A percentile compares a stretch with the other conserved stretches of the same genome.
Evolutionary conservation across 768 basidiomycete genomes (phyloP).

Genomic region (Clitopilus hobsonii): DNA sequence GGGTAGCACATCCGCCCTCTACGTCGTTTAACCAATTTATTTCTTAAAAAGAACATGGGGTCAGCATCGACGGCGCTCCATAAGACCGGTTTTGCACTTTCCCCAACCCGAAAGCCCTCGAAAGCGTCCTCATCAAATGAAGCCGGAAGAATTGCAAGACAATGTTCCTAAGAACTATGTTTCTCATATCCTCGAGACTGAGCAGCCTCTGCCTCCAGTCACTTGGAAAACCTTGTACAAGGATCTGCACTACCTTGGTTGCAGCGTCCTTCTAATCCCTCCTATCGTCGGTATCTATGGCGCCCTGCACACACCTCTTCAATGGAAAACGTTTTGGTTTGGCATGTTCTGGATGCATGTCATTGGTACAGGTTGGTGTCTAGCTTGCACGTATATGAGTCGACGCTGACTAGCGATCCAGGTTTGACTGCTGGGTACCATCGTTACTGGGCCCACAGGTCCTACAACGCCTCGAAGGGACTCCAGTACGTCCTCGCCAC

Average conservation of each 20-base stretch:
- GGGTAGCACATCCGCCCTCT: too few relatives aligned
- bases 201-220: constrained; percentile 66
- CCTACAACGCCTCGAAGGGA: constrained; percentile 86
- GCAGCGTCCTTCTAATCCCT: constrained; percentile 65
- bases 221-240: constrained; percentile 49
- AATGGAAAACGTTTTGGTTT: constrained; percentile 65
- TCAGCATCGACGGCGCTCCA: too few relatives aligned
- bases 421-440: constrained; percentile 95
- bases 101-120: not conserved
- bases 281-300: constrained; percentile 76
- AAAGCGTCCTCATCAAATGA: not conserved
- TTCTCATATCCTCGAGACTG: constrained; percentile 62
- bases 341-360: constrained; percentile 33
- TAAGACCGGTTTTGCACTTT: too few relatives aligned
- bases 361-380: constrained; percentile 69
- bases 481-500: constrained; percentile 83
- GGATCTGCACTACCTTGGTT: constrained; percentile 76
- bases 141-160: constrained; percentile 30
- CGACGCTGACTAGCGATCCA: constrained; percentile 17
- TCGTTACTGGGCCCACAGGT: constrained; percentile 93
- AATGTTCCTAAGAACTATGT: constrained; percentile 83
- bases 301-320: constrained; percentile 55
- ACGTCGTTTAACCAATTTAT: too few relatives aligned
- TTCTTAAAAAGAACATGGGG: too few relatives aligned
- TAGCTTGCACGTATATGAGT: too few relatives aligned